These are phyloP conservation scores for Saccharomyces hybrid DNA, from an alignment of 1,139 yeast species.

Conservation along the genomic window DNA sequence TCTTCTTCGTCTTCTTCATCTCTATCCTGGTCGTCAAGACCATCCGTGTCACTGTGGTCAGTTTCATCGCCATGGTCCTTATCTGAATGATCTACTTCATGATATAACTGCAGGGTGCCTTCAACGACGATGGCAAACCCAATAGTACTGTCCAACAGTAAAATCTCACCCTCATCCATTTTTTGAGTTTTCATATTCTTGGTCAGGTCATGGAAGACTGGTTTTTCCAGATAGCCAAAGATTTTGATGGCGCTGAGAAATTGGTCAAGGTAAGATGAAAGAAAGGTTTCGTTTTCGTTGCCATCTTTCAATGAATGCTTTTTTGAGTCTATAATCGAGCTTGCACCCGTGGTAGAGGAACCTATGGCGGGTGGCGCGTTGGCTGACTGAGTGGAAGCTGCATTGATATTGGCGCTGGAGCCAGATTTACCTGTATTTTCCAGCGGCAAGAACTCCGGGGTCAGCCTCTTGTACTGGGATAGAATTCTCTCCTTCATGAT, in stretches of 20 bases:
- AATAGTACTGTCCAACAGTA: conserved; percentile 61
- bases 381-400: background rate
- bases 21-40: background rate
- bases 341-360: background rate
- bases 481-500: conserved; percentile 14
- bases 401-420: background rate
- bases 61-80: conserved; percentile 1
- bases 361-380: background rate
- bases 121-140: conserved; percentile 95
- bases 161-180: conserved; percentile 65
- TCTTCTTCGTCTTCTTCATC: conserved; percentile 8
- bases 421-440: conserved; percentile 4
- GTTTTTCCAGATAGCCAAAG: conserved; percentile 85
- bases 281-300: conserved; percentile 12
- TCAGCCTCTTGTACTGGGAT: conserved; percentile 13
- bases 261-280: conserved; percentile 66
- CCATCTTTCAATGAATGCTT: conserved; percentile 1
- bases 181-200: conserved; percentile 88
- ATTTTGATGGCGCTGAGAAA: conserved; percentile 85
- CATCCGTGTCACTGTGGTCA: conserved; percentile 1
- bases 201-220: conserved; percentile 88
- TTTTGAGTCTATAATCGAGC: background rate
- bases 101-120: conserved; percentile 77
- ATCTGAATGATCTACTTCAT: conserved; percentile 37
- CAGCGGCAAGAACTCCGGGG: conserved; percentile 8